Conservation (phyloP, 31 red algal species). For the Asparagopsis taxiformis region DNA sequence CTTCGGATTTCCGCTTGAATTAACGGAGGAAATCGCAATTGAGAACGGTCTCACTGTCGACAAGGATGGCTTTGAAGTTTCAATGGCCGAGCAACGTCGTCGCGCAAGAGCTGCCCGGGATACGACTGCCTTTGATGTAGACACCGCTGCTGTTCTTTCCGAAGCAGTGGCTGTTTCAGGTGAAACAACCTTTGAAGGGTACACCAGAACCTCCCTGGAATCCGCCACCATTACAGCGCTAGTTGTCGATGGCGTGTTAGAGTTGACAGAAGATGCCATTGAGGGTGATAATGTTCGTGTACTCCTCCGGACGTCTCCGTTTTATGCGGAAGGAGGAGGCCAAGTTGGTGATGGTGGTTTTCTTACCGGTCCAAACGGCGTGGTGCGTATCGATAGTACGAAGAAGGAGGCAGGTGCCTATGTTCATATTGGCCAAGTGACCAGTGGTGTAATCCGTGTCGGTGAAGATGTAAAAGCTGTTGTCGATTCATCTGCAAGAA, state of each 20-base stretch:
- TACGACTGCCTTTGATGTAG: slow-evolving; percentile 20
- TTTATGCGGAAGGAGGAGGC: slow-evolving; percentile 98
- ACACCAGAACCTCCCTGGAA: not conserved
- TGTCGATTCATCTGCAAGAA: slow-evolving; percentile 53
- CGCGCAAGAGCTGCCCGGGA: slow-evolving; percentile 79
- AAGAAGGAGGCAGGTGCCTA: slow-evolving; percentile 57
- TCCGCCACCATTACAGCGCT: slow-evolving; percentile 8
- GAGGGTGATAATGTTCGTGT: slow-evolving; percentile 41
- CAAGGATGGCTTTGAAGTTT: slow-evolving; percentile 62
- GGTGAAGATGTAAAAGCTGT: slow-evolving; percentile 64
- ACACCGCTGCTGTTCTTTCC: slow-evolving; percentile 18
- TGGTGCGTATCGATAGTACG: slow-evolving; percentile 66
- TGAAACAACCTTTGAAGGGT: slow-evolving; percentile 51
- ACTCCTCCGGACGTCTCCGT: slow-evolving; percentile 73
- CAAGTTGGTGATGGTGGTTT: slow-evolving; percentile 89
- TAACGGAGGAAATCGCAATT: slow-evolving; percentile 82
- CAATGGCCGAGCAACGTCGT: slow-evolving; percentile 72
- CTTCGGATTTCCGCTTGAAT: slow-evolving; percentile 96
- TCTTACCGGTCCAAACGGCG: slow-evolving; percentile 39
- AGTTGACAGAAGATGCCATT: not conserved
- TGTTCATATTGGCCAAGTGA: slow-evolving; percentile 74
- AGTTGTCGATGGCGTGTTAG: slow-evolving; percentile 1
- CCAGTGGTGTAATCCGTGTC: slow-evolving; percentile 28
- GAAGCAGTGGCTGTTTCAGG: slow-evolving; percentile 28
- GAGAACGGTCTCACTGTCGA: slow-evolving; percentile 75